Conservation (phyloP, 805 yeast genomes). For the Candida railenensis region DNA sequence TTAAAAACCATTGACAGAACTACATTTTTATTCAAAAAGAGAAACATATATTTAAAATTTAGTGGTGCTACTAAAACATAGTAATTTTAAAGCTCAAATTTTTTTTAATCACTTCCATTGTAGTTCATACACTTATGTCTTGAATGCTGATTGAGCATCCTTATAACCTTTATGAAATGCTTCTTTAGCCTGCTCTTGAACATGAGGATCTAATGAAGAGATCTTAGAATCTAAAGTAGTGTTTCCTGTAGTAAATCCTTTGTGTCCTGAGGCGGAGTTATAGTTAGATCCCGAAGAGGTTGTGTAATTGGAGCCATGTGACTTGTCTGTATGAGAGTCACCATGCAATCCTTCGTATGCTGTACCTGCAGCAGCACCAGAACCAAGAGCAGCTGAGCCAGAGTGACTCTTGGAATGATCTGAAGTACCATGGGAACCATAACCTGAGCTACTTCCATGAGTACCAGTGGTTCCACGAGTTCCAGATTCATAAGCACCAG, state of each 20-base stretch:
- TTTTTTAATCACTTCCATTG: too few relatives aligned
- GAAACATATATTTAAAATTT: too few relatives aligned
- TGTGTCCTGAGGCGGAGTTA: neutral
- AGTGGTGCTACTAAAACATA: too few relatives aligned
- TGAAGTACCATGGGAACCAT: conserved; percentile 9
- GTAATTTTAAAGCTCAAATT: too few relatives aligned
- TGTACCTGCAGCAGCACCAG: conserved; percentile 12
- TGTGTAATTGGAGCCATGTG: conserved; percentile 3
- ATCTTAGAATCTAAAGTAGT: conserved; percentile 34
- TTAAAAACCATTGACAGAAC: conserved; percentile 9
- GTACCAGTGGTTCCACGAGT: conserved; percentile 13
- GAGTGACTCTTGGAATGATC: conserved; percentile 9
- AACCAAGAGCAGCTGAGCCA: conserved; percentile 6
- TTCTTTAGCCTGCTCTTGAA: conserved; percentile 38
- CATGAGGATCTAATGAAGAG: conserved; percentile 29
- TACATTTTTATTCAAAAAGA: too few relatives aligned
- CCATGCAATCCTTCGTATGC: neutral
- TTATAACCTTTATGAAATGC: conserved; percentile 40
- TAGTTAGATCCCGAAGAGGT: conserved; percentile 5
- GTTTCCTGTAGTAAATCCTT: conserved; percentile 35
- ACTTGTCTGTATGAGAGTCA: neutral
- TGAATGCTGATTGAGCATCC: conserved; percentile 31
- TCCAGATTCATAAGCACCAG: conserved; percentile 9
- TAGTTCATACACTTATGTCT: conserved; percentile 11
- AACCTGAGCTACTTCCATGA: conserved; percentile 8